These are phyloP conservation scores for Zygosaccharomyces rouxii DNA, from an alignment of 805 yeast genomes.

Conservation along the genomic window DNA sequence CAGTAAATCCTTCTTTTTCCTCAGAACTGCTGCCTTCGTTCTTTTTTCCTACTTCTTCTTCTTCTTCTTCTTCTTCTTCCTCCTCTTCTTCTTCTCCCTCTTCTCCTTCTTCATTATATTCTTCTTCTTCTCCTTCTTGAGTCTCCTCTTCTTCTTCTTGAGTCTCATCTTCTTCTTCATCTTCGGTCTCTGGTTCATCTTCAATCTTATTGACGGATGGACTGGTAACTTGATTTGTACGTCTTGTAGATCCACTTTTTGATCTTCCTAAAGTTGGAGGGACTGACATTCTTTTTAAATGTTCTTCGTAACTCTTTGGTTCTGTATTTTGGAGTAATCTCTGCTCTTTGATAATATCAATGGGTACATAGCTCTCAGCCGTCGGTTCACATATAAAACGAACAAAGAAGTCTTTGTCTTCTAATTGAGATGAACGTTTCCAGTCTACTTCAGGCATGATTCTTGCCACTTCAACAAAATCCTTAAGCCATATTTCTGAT, in stretches of 20 bases:
- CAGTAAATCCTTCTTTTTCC: background rate
- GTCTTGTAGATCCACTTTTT: background rate
- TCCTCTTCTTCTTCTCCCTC: slow-evolving; percentile 6
- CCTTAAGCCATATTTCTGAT: slow-evolving; percentile 40
- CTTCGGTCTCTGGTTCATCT: slow-evolving; percentile 8
- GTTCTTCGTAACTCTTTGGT: slow-evolving; percentile 26
- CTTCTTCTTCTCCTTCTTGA: slow-evolving; percentile 6
- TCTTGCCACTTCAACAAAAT: slow-evolving; percentile 43
- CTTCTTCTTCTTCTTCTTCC: slow-evolving; percentile 8
- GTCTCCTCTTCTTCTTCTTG: slow-evolving; percentile 1
- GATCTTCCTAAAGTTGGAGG: slow-evolving; percentile 5
- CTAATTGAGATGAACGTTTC: slow-evolving; percentile 37
- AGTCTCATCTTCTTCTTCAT: slow-evolving; percentile 3
- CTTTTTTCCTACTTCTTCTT: background rate
- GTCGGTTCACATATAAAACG: slow-evolving; percentile 36
- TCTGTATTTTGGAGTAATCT: slow-evolving; percentile 21
- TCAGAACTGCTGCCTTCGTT: background rate
- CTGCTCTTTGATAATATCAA: slow-evolving; percentile 22
- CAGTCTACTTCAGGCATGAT: slow-evolving; percentile 41
- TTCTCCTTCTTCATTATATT: slow-evolving; percentile 2
- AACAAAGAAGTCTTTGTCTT: slow-evolving; percentile 31
- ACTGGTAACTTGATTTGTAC: background rate
- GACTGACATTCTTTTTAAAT: slow-evolving; percentile 25
- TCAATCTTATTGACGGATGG: slow-evolving; percentile 9
- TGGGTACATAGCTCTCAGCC: slow-evolving; percentile 23